A percentile compares a stretch with the other conserved stretches of the same genome.
phyloP scores from a whole-genome alignment of 2,329 filamentous ascomycete genomes.

The Aspergillus hiratsukae region DNA sequence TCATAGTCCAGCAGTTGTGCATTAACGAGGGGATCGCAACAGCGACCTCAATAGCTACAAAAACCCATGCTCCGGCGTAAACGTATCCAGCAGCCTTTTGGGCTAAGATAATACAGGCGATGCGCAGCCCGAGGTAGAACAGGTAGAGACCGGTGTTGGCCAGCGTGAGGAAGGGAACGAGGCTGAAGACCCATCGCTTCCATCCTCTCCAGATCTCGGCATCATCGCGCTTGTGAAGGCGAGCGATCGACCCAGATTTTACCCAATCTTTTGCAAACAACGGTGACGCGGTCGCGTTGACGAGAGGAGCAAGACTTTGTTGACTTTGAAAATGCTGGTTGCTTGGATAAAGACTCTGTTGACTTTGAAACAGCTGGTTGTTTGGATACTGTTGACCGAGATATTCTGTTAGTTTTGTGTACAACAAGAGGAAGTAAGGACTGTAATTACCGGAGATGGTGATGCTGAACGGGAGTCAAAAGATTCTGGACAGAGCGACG shows the following conservation, averaged over 20 bases:
- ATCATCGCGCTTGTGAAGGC: constrained; percentile 34
- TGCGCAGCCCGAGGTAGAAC: constrained; percentile 49
- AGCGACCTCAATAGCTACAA: constrained; percentile 53
- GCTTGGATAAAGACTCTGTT: background rate
- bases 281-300: constrained; percentile 26
- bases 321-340: background rate
- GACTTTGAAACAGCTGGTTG: background rate
- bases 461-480: constrained; percentile 27
- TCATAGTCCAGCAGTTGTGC: constrained; percentile 57
- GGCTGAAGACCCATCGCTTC: constrained; percentile 33
- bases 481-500: constrained; percentile 17
- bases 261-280: constrained; percentile 35
- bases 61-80: constrained; percentile 54
- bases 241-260: constrained; percentile 33
- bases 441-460: constrained; percentile 29
- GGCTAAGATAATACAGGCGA: constrained; percentile 51
- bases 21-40: constrained; percentile 52
- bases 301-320: constrained; percentile 18
- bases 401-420: background rate
- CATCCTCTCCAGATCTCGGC: constrained; percentile 34
- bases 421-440: background rate
- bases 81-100: constrained; percentile 39
- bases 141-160: constrained; percentile 33
- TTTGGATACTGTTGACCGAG: background rate
- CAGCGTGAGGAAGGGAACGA: constrained; percentile 33